Percentiles rank a stretch among this genome's conserved stretches.
These are phyloP conservation scores for Serendipita vermifera DNA, from an alignment of 768 basidiomycete genomes.

Conservation along the genomic window DNA sequence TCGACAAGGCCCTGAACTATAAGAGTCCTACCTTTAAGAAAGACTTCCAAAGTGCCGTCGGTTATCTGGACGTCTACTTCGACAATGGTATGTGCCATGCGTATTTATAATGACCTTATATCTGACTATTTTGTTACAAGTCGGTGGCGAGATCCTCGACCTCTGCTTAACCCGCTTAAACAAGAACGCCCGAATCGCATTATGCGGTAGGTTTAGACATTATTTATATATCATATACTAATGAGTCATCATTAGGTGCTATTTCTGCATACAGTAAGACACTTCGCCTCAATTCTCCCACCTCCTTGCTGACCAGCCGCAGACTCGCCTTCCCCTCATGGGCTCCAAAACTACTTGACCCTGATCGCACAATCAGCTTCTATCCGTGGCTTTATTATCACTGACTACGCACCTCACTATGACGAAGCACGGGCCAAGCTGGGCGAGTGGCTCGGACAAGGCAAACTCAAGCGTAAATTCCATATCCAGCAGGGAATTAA, in stretches of 20 bases:
- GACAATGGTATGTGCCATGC: conserved; percentile 51
- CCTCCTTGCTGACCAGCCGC: not conserved
- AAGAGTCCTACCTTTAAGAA: conserved; percentile 58
- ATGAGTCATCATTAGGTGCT: conserved; percentile 38
- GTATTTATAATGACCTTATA: not conserved
- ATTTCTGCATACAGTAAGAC: conserved; percentile 71
- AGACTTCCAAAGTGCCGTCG: conserved; percentile 57
- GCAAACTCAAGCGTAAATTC: conserved; percentile 66
- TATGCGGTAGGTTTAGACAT: conserved; percentile 55
- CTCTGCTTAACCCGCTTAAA: conserved; percentile 63
- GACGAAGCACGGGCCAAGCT: conserved; percentile 46
- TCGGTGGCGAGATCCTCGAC: conserved; percentile 64
- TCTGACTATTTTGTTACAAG: conserved; percentile 16
- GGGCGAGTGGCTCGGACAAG: conserved; percentile 43
- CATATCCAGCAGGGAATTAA: conserved; percentile 67
- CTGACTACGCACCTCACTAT: conserved; percentile 59
- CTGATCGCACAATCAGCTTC: conserved; percentile 67
- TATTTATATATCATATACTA: not conserved
- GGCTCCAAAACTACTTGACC: conserved; percentile 50
- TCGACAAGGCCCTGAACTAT: conserved; percentile 77
- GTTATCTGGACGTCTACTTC: conserved; percentile 74
- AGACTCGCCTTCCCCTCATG: conserved; percentile 50
- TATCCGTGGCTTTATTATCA: conserved; percentile 76
- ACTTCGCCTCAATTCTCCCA: not conserved
- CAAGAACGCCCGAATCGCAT: conserved; percentile 57